phyloP scores from a whole-genome alignment of 2,329 filamentous ascomycete species.

The Thermomyces lanuginosus region DNA sequence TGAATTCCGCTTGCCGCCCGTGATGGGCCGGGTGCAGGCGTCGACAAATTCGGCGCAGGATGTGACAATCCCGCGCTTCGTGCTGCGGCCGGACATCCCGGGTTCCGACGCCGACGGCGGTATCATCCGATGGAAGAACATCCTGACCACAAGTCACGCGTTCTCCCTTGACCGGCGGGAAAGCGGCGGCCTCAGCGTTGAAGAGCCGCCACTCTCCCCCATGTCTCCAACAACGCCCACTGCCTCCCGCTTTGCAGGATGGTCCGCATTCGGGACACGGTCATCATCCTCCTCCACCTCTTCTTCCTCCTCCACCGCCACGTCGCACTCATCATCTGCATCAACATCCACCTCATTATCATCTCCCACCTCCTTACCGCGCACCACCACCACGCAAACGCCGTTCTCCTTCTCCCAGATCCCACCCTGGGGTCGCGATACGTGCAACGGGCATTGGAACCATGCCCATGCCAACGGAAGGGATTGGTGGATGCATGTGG shows the following conservation, averaged over 20 bases:
- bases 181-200: constrained; percentile 11
- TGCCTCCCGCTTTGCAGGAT: constrained; percentile 17
- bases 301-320: constrained; percentile 9
- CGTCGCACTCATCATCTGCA: constrained; percentile 16
- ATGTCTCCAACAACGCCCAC: constrained; percentile 14
- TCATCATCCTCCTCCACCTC: constrained; percentile 9
- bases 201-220: too few species aligned
- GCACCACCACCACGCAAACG: constrained; percentile 18
- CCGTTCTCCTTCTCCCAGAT: constrained; percentile 13
- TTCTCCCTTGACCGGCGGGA: constrained; percentile 19
- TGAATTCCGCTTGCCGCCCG: constrained; percentile 27
- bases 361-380: constrained; percentile 13
- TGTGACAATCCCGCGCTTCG: constrained; percentile 23
- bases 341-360: constrained; percentile 10
- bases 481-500: constrained; percentile 31
- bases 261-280: constrained; percentile 20
- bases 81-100: constrained; percentile 26
- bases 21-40: constrained; percentile 23
- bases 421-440: constrained; percentile 26
- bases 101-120: constrained; percentile 29
- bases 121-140: constrained; percentile 29
- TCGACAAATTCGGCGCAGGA: constrained; percentile 12
- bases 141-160: constrained; percentile 27
- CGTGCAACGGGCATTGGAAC: constrained; percentile 31
- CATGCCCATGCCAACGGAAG: constrained; percentile 22